Conservation (phyloP, 1,284 basidiomycete genomes). For the Trametes polyzona region DNA sequence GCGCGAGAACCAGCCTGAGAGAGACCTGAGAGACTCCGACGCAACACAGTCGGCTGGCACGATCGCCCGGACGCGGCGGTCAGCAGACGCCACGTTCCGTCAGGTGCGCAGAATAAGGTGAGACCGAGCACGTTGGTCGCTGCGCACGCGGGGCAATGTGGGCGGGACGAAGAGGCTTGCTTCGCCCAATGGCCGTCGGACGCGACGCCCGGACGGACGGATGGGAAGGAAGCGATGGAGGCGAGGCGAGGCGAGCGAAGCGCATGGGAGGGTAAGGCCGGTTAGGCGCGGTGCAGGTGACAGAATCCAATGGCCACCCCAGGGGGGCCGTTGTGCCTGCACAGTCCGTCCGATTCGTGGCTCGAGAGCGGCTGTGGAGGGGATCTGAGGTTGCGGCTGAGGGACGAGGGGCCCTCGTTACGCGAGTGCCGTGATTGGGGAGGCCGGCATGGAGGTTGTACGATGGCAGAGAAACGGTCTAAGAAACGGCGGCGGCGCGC, state of each 20-base stretch:
- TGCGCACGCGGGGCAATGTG: background rate
- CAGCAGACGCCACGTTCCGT: constrained; percentile 17
- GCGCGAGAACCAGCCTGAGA: too few relatives aligned
- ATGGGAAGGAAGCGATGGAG: constrained; percentile 1
- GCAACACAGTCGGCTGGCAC: background rate
- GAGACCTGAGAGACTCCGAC: background rate
- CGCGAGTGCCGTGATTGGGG: too few relatives aligned
- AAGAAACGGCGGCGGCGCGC: too few relatives aligned
- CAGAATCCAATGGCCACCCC: too few relatives aligned
- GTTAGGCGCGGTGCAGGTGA: background rate
- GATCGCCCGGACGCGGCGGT: constrained; percentile 11
- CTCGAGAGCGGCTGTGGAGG: too few relatives aligned
- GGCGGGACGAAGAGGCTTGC: background rate
- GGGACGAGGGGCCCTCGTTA: too few relatives aligned
- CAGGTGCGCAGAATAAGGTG: constrained; percentile 20
- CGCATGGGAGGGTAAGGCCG: background rate
- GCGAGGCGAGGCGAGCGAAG: background rate
- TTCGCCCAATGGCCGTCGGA: constrained; percentile 4
- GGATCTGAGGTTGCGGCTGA: too few relatives aligned
- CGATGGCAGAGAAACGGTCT: too few relatives aligned
- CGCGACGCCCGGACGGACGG: background rate
- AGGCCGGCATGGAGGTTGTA: too few relatives aligned
- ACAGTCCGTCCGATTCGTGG: too few relatives aligned
- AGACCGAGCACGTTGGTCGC: constrained; percentile 10
- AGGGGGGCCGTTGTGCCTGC: too few relatives aligned